Base-by-base conservation (phyloP, 345 rosid genomes). In the thale cress (Arabidopsis thaliana) region DNA sequence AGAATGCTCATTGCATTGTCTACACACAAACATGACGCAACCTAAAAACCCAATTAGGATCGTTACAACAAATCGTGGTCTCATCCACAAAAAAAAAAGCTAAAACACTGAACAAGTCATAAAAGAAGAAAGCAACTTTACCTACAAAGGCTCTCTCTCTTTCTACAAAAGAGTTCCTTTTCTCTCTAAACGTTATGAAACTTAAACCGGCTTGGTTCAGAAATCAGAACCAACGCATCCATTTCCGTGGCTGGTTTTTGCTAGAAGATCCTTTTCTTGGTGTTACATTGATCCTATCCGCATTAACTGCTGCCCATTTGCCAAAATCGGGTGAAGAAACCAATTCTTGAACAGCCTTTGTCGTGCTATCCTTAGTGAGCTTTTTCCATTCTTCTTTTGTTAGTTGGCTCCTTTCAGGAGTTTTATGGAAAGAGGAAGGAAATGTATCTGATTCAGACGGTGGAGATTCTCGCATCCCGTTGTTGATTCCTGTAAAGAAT, bases 311-410 rank as follows among this genome's bases (percentile, higher is more conserved):
- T 14, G 82, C 99, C 97, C 97, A 95, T 72, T 16, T 82, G 77
- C 88, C 75, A 83, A 95, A 91, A 53, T 87, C 93, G 0, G 97
- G 97, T 6, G 97, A 91, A 5, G 88, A 82, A 53, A 85, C 89
- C 46, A 94, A 89, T 41, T 84, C 97, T 71, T 79, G 81, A 41
- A 94, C 87, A 16, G 96, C 96, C 65, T 78, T 88, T 74, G 81
- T 78, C 0, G 96, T 90, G 70, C 84, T 73, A 20, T 85, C 90
- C 64, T 76, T 59, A 4, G 96, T 87, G 61, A 90, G 81, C 67
- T 78, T 84, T 16, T 74, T 83, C 93, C 89, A 88, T 44, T 85
- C 89, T 3, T 76, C 87, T 67, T 84, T 79, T 1, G 92, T 85
- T 66, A 88, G 74, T 28, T 85, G 81, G 74, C 74, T 85, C 81